Evolutionary conservation across 2,329 filamentous ascomycete species (phyloP), one percentile per base, ranked within the genome.

Genomic region (Cladosporium oxysporum): DNA sequence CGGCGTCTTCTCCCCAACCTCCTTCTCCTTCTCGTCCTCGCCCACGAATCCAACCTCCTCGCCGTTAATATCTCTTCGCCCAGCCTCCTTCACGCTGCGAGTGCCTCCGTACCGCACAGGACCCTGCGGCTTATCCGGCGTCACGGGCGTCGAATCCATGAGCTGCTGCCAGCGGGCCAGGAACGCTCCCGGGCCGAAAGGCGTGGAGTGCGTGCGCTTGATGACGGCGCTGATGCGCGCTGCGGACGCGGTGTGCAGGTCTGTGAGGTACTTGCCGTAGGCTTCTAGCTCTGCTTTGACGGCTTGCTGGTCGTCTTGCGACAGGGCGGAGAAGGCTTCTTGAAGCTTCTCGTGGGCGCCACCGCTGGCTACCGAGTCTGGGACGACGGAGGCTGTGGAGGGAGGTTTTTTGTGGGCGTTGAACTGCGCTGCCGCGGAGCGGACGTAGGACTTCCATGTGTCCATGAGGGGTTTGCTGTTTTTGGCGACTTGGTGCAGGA

Each of bases 121-220:
- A 0, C 89, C 88, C 26, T 72, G 57, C 0, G 81, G 76, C 1
- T 78, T 81, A 0, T 79, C 83, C 0, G 91, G 90, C 1, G 89
- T 90, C 67, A 93, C 88, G 55, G 83, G 76, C 0, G 91, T 91
- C n/a, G 83, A 80, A 73, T 93, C 88, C 3, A 93, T 80, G 7
- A 93, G 80, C 0, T 85, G 81, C 74, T 92, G 89, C 91, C 91
- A 93, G 59, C 87, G 84, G 1, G 86, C 83, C 28, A 93, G 84
- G 73, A 90, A 93, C 57, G 90, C 85, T 1, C 91, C 91, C 0
- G 91, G 90, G 0, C 90, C 90, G 28, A 82, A 83, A 62, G 84
- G 84, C 41, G 79, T 81, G 3, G 76, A 73, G 44, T 72, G 67
- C 47, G 71, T 69, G 52, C 73, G 69, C 49, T 72, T 81, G 53